These are phyloP conservation scores for Fusarium mundagurra DNA, from an alignment of 2,329 filamentous ascomycete species.

Conservation along the genomic window DNA sequence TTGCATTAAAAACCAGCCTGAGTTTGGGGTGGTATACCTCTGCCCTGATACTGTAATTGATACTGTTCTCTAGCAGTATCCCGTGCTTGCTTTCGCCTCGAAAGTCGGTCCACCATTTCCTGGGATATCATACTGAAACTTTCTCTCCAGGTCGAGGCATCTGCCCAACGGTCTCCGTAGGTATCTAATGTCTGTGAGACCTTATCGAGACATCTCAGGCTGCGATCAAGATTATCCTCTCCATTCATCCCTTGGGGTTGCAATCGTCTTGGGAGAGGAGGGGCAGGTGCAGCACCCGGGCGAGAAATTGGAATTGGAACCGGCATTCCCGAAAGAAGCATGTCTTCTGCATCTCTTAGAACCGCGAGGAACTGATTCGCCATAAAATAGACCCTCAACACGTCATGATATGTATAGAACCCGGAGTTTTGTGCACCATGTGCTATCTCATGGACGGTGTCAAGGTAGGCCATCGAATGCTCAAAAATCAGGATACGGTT, in stretches of 20 bases:
- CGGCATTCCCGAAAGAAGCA: conserved; percentile 62
- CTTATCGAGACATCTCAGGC: conserved; percentile 63
- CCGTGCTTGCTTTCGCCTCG: conserved; percentile 50
- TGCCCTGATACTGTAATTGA: conserved; percentile 48
- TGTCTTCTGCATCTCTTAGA: conserved; percentile 65
- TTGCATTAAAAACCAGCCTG: conserved; percentile 31
- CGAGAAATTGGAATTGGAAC: conserved; percentile 57
- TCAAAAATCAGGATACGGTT: conserved; percentile 86
- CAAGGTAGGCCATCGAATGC: conserved; percentile 83
- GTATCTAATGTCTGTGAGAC: conserved; percentile 63
- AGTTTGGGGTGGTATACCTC: conserved; percentile 37
- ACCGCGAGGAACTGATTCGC: conserved; percentile 71
- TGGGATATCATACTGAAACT: conserved; percentile 63
- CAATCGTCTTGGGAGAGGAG: conserved; percentile 61
- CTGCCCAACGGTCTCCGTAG: conserved; percentile 69
- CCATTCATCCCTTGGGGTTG: conserved; percentile 48
- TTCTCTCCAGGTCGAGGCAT: conserved; percentile 62
- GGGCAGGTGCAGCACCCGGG: conserved; percentile 59
- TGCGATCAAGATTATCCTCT: conserved; percentile 64
- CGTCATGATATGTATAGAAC: conserved; percentile 88
- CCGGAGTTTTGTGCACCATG: conserved; percentile 67
- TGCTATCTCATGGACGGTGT: conserved; percentile 75
- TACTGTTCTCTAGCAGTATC: conserved; percentile 47
- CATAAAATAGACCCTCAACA: conserved; percentile 83
- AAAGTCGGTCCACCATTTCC: conserved; percentile 56